Evolutionary conservation across 192 early-diverging fungal species (phyloP), one percentile per base, ranked within the genome.

Genomic region (Backusella australiensis): DNA sequence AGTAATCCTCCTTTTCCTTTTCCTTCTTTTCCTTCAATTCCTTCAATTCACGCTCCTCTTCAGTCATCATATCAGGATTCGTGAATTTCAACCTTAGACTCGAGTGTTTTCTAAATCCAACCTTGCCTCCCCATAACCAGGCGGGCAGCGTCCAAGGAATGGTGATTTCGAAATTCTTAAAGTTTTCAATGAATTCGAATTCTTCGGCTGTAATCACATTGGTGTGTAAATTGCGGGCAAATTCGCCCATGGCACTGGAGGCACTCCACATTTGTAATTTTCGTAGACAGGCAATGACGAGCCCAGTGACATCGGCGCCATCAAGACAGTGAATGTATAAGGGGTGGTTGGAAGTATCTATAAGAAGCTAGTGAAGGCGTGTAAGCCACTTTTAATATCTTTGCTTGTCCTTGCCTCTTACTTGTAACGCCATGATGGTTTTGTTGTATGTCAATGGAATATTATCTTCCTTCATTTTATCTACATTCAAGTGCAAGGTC

Each of bases 301-400:
- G 81, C 0, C 94, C 94, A 2, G 94, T 97, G 38, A 96, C 94
- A 72, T 93, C 88, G 2, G 93, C 89, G 12, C 96, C 96, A 78
- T 98, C 95, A 35, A 95, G 81, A 76, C 96, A 98, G 80, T 99
- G 97, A 5, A 99, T 73, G 78, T 93, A 98, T 29, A 97, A 73
- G 0, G 96, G 97, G 52, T 87, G 76, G 67, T 91, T 90, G 1
- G 72, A 42, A 2, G 90, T 88, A 73, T 97, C 92, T 14, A 94
- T 92, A 23, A 98, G 83, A 4, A 95, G 86, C 83, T 91, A 72
- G 39, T 21, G 67, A 68, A 41, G 42, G 65, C 0, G 49, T 35
- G 11, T 36, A 19, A 4, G 23, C 14, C 36, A 41, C 6, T 39
- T 46, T 39, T 8, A 11, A 9, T 39, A 35, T 46, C 8, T 26